Percentiles rank a stretch among this genome's conserved stretches.
phyloP scores from a whole-genome alignment of 129 eudicot genomes.

The Ambrosia artemisiifolia region DNA sequence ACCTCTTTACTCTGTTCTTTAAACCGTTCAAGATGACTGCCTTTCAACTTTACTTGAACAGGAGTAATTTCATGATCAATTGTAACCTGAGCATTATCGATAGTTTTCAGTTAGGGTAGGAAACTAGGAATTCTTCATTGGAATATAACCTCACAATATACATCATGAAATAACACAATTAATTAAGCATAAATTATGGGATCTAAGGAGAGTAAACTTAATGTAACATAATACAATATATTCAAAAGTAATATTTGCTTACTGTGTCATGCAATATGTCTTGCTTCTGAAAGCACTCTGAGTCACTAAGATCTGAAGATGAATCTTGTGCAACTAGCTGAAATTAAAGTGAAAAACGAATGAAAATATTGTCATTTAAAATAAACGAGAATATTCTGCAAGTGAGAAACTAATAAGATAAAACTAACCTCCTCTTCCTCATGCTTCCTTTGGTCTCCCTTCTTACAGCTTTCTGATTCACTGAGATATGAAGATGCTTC shows the following conservation, averaged over 20 bases:
- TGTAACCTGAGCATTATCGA: not conserved
- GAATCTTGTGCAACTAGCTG: constrained; percentile 12
- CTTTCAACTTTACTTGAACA: constrained; percentile 8
- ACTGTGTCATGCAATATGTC: constrained; percentile 15
- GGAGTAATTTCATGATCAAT: constrained; percentile 29
- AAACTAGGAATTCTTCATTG: not conserved
- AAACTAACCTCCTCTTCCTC: constrained; percentile 30
- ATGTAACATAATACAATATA: not conserved
- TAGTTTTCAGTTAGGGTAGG: not conserved
- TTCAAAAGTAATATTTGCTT: not conserved
- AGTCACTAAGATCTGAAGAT: constrained; percentile 6
- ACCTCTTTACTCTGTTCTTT: constrained; percentile 35
- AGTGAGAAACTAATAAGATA: not conserved
- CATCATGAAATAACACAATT: not conserved
- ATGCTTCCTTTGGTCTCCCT: constrained; percentile 1
- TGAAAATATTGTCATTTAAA: not conserved
- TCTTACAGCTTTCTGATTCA: not conserved
- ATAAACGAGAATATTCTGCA: not conserved
- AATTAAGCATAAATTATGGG: not conserved
- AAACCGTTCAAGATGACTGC: constrained; percentile 17
- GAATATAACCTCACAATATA: not conserved
- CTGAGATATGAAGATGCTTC: not conserved
- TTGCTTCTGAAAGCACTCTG: constrained; percentile 9
- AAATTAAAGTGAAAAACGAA: not conserved
- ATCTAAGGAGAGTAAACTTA: not conserved